Conservation (phyloP, 345 rosid genomes). For the Eutrema japonicum region DNA sequence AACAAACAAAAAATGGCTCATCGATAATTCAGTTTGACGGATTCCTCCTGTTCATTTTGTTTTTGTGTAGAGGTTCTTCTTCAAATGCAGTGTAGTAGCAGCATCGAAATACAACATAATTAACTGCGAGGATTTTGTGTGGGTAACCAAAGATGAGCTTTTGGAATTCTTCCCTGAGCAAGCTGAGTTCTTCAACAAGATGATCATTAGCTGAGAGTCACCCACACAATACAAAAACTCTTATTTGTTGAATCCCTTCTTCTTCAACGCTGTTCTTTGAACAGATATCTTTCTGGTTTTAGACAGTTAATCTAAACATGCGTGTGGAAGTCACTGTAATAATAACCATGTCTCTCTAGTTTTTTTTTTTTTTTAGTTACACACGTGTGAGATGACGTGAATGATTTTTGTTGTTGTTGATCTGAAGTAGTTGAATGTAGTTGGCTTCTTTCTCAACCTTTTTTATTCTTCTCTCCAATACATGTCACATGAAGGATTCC, state of each 20-base stretch:
- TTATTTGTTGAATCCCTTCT: too few species aligned
- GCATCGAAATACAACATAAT: conserved; percentile 63
- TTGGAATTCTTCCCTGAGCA: conserved; percentile 83
- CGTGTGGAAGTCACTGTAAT: conserved; percentile 17
- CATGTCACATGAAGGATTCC: background rate
- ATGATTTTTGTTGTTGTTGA: conserved; percentile 47
- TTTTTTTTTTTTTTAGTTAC: background rate
- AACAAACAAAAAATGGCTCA: background rate
- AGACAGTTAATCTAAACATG: background rate
- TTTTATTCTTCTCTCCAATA: conserved; percentile 29
- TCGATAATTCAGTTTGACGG: background rate
- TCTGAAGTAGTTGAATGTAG: conserved; percentile 69
- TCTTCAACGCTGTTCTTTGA: background rate
- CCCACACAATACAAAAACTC: background rate
- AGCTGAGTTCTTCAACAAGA: conserved; percentile 73
- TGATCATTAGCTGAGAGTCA: conserved; percentile 74
- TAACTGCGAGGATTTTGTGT: conserved; percentile 77
- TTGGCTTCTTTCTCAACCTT: conserved; percentile 56
- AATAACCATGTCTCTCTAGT: conserved; percentile 17
- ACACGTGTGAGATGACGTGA: conserved; percentile 31
- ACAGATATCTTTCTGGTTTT: background rate
- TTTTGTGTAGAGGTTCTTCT: conserved; percentile 76
- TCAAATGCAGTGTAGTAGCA: conserved; percentile 89
- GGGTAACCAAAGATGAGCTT: conserved; percentile 95
- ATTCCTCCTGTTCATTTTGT: background rate